Evolutionary conservation across 352 stramenopile genomes (phyloP).

Genomic region (Globisporangium recalcitrans): DNA sequence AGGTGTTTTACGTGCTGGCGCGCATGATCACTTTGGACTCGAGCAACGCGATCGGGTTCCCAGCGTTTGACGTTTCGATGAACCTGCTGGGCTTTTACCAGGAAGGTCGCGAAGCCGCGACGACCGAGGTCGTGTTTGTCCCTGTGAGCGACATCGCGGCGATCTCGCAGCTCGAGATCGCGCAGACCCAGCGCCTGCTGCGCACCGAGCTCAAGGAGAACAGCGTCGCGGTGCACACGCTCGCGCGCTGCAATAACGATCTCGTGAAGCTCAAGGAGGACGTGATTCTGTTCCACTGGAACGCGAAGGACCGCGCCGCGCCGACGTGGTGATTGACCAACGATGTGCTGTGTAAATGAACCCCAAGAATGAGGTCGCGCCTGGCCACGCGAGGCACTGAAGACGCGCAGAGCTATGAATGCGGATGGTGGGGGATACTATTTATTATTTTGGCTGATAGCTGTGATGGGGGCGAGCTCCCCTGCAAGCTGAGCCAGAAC

Average conservation of each 20-base stretch:
- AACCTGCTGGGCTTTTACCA: constrained; percentile 82
- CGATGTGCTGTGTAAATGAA: neutral
- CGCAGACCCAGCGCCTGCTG: constrained; percentile 60
- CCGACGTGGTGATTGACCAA: constrained; percentile 25
- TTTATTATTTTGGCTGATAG: neutral
- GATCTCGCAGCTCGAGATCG: constrained; percentile 66
- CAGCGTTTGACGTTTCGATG: constrained; percentile 61
- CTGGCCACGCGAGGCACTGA: neutral
- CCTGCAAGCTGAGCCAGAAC: neutral
- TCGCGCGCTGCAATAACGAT: constrained; percentile 74
- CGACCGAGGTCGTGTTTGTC: constrained; percentile 79
- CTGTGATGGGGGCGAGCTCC: neutral
- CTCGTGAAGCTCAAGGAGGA: constrained; percentile 83
- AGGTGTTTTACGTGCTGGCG: constrained; percentile 78
- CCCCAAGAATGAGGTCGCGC: neutral
- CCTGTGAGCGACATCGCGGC: constrained; percentile 67
- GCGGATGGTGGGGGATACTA: neutral
- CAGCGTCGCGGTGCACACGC: constrained; percentile 61
- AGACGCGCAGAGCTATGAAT: neutral
- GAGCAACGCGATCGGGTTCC: constrained; percentile 71
- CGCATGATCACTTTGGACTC: constrained; percentile 69
- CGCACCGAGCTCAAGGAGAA: constrained; percentile 68
- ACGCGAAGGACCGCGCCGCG: constrained; percentile 58
- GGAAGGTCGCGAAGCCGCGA: constrained; percentile 62
- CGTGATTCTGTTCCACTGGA: constrained; percentile 84